Conservation (phyloP, 164 flowering plant genomes). For the Protea cynaroides region DNA sequence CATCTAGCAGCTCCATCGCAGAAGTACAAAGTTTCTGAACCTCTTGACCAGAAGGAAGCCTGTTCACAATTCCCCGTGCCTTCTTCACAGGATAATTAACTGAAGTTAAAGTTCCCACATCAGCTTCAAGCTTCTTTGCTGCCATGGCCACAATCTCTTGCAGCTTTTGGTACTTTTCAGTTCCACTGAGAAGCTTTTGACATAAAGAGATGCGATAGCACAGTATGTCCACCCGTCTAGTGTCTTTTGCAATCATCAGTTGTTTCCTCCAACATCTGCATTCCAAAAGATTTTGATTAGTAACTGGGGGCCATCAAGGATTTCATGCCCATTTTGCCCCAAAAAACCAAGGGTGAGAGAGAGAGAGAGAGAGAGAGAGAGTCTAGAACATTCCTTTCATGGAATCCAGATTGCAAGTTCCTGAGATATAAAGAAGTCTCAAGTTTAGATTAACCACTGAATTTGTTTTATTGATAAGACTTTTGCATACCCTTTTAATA, state of each 20-base stretch:
- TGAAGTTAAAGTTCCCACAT: constrained; percentile 76
- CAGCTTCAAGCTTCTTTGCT: constrained; percentile 68
- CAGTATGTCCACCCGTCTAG: constrained; percentile 82
- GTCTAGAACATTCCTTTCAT: background rate
- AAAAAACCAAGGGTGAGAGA: background rate
- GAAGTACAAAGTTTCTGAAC: constrained; percentile 73
- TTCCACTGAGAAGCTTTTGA: constrained; percentile 65
- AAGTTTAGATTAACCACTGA: too few relatives aligned
- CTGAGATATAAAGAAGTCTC: too few relatives aligned
- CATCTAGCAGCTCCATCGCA: constrained; percentile 60
- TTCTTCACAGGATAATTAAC: constrained; percentile 68
- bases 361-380: too few relatives aligned
- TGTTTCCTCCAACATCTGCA: constrained; percentile 90
- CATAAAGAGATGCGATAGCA: constrained; percentile 75
- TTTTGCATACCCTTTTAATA: too few relatives aligned
- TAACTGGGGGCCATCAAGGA: background rate
- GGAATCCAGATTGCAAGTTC: too few relatives aligned
- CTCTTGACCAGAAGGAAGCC: constrained; percentile 85
- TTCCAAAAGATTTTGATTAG: background rate
- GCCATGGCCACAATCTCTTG: constrained; percentile 60
- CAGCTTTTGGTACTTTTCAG: constrained; percentile 44
- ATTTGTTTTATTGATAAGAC: too few relatives aligned
- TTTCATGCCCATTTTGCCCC: background rate
- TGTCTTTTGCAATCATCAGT: constrained; percentile 65
- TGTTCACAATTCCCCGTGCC: constrained; percentile 88